Percentiles rank a stretch among this genome's conserved stretches.
Evolutionary conservation across 495 filamentous ascomycete species (phyloP).

Genomic region (Penicillium waksmanii): DNA sequence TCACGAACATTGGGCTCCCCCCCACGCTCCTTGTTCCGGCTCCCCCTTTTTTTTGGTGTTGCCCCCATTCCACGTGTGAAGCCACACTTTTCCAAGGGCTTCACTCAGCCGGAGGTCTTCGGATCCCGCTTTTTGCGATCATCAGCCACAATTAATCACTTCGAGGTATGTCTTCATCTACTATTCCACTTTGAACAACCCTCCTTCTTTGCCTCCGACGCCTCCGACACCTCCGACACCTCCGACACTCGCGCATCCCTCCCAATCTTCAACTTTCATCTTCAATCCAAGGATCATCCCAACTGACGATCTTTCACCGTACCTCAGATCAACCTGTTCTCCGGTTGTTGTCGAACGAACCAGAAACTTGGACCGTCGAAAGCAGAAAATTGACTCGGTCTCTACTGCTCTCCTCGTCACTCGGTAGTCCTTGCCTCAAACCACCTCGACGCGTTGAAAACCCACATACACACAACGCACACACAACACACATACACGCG

Average conservation of each 20-base stretch:
- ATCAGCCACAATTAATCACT: conserved; percentile 13
- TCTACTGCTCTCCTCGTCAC: background rate
- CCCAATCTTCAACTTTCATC: too few relatives aligned
- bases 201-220: conserved; percentile 4
- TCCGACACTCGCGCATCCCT: background rate
- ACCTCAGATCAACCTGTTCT: conserved; percentile 7
- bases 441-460: conserved; percentile 23
- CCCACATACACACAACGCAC: conserved; percentile 6
- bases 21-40: conserved; percentile 1
- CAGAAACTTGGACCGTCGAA: background rate
- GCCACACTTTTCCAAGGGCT: conserved; percentile 23
- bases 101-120: conserved; percentile 27
- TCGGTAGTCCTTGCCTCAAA: conserved; percentile 28
- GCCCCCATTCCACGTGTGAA: conserved; percentile 34
- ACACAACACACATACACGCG: conserved; percentile 7
- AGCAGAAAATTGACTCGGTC: background rate
- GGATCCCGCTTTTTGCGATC: conserved; percentile 15
- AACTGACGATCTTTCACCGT: conserved; percentile 5
- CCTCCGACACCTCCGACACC: background rate
- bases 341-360: conserved; percentile 13
- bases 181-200: conserved; percentile 3
- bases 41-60: conserved; percentile 7
- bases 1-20: conserved; percentile 1
- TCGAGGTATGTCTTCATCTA: conserved; percentile 21
- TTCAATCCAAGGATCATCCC: background rate